These are phyloP conservation scores for Rhodotorula diobovata DNA, from an alignment of 768 basidiomycete genomes.

Conservation along the genomic window DNA sequence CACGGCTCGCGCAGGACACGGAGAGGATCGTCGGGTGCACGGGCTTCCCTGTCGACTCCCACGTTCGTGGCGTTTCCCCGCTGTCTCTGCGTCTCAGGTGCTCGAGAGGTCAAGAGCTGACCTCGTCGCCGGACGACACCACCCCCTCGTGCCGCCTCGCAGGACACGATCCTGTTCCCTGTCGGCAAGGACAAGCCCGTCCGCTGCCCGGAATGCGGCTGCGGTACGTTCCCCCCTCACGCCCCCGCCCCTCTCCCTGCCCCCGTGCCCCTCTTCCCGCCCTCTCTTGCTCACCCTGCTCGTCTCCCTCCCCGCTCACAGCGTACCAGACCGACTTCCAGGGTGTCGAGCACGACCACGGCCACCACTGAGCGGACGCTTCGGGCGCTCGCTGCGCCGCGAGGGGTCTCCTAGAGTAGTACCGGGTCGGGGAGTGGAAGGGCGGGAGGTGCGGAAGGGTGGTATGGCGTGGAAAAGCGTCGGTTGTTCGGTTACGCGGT, in stretches of 20 bases:
- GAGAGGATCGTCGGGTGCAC: conserved; percentile 83
- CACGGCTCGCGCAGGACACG: conserved; percentile 21
- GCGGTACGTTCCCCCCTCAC: conserved; percentile 6
- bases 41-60: conserved; percentile 84
- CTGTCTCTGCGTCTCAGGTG: too few relatives aligned
- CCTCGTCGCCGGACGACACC: too few relatives aligned
- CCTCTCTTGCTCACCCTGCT: background rate
- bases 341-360: conserved; percentile 54
- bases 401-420: too few relatives aligned
- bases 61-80: too few relatives aligned
- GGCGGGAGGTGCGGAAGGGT: too few relatives aligned
- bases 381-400: background rate
- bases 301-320: background rate
- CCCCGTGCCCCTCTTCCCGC: background rate
- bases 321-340: conserved; percentile 67
- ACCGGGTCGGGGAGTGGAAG: too few relatives aligned
- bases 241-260: too few relatives aligned
- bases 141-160: conserved; percentile 45
- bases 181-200: conserved; percentile 52
- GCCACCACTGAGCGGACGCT: conserved; percentile 48
- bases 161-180: conserved; percentile 62
- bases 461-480: too few relatives aligned
- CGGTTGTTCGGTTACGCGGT: too few relatives aligned
- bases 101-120: too few relatives aligned
- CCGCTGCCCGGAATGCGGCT: conserved; percentile 89